These are phyloP conservation scores for Pythium biforme DNA, from an alignment of 352 stramenopile species.

Conservation along the genomic window DNA sequence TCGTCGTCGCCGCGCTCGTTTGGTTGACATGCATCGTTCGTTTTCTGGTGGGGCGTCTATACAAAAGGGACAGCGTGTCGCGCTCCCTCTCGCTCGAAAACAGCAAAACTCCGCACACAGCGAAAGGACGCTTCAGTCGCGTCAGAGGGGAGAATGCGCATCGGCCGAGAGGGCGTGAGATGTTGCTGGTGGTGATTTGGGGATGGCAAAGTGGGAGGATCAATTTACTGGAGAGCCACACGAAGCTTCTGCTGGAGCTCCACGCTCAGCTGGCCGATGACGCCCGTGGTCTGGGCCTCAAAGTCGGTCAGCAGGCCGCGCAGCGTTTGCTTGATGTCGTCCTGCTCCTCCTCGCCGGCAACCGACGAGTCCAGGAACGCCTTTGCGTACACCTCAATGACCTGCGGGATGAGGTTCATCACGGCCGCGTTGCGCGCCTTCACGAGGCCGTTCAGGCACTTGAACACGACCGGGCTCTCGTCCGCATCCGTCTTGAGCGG, in stretches of 20 bases:
- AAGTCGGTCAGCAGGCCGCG: constrained; percentile 64
- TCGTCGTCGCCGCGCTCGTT: constrained; percentile 6
- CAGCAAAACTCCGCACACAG: too few species aligned
- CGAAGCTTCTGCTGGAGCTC: constrained; percentile 63
- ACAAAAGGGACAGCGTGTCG: neutral
- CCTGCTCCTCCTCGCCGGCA: constrained; percentile 73
- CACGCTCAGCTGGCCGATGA: constrained; percentile 69
- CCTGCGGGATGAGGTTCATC: constrained; percentile 64
- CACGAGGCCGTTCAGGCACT: constrained; percentile 92
- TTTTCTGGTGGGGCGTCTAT: constrained; percentile 15
- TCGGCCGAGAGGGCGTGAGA: too few species aligned
- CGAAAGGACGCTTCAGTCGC: constrained; percentile 16
- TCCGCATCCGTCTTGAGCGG: constrained; percentile 96
- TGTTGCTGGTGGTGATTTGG: neutral
- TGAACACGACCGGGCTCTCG: constrained; percentile 96
- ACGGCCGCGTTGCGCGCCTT: constrained; percentile 85
- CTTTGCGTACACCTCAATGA: constrained; percentile 84
- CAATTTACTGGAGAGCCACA: constrained; percentile 24
- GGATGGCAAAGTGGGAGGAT: neutral
- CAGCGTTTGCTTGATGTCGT: constrained; percentile 68
- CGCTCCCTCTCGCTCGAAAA: neutral
- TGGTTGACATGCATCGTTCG: constrained; percentile 11
- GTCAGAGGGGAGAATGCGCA: neutral
- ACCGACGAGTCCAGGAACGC: constrained; percentile 54
- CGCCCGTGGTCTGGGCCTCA: constrained; percentile 77